Conservation (phyloP, 148 eudicot genomes). For the Gaultheria prostrata region DNA sequence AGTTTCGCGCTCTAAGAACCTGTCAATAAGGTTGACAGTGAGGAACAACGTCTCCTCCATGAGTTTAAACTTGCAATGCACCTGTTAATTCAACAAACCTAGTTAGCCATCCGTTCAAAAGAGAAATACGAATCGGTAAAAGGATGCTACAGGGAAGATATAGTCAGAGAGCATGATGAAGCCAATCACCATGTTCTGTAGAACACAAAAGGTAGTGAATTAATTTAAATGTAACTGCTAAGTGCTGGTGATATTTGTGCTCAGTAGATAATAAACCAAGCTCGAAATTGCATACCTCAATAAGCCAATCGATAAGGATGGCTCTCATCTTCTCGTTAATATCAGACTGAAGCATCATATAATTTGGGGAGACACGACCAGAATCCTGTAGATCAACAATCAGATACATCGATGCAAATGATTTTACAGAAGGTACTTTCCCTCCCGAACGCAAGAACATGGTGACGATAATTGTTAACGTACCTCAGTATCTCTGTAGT, state of each 20-base stretch:
- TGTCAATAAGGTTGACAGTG: slow-evolving; percentile 21
- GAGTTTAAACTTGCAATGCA: slow-evolving; percentile 67
- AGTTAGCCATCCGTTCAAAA: background rate
- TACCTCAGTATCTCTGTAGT: slow-evolving; percentile 65
- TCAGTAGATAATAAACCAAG: background rate
- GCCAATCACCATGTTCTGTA: background rate
- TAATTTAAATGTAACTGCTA: background rate
- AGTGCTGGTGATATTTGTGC: background rate
- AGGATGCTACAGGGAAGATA: background rate
- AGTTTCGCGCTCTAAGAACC: slow-evolving; percentile 12
- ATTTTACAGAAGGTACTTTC: no score
- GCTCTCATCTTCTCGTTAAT: slow-evolving; percentile 74
- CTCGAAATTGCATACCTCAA: slow-evolving; percentile 44
- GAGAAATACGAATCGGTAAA: background rate
- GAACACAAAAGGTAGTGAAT: background rate
- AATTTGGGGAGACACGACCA: slow-evolving; percentile 50
- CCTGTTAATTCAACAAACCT: slow-evolving; percentile 17
- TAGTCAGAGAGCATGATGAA: background rate
- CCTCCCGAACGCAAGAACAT: background rate
- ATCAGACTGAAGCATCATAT: slow-evolving; percentile 58
- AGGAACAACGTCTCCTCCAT: slow-evolving; percentile 19
- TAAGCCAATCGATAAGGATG: slow-evolving; percentile 81
- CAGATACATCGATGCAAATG: no score
- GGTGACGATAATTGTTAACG: background rate
- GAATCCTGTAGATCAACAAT: no score